These are phyloP conservation scores for Podaxis sp. DNA, from an alignment of 768 basidiomycete species.

Conservation along the genomic window DNA sequence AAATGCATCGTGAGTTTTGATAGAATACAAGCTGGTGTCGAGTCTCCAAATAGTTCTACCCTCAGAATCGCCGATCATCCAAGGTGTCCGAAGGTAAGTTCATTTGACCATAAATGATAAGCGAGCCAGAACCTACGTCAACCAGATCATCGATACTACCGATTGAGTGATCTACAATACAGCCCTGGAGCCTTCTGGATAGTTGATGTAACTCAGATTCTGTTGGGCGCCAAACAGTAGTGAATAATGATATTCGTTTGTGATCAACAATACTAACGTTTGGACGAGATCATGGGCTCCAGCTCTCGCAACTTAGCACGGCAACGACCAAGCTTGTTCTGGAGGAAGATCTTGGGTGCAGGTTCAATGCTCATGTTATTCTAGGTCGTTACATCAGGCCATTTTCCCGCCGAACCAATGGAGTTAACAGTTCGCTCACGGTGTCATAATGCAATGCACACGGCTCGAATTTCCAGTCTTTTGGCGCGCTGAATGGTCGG, in stretches of 20 bases:
- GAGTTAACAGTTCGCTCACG: constrained; percentile 30
- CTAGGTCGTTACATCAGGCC: constrained; percentile 28
- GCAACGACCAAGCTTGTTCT: constrained; percentile 67
- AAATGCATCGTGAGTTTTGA: constrained; percentile 48
- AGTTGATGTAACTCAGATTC: constrained; percentile 48
- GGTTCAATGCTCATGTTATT: constrained; percentile 60
- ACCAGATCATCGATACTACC: constrained; percentile 56
- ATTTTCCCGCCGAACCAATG: neutral
- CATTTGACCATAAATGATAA: neutral
- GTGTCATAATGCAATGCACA: constrained; percentile 73
- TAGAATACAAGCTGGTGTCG: constrained; percentile 56
- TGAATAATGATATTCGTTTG: constrained; percentile 1
- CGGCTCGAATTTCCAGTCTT: constrained; percentile 74
- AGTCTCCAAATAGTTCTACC: constrained; percentile 59
- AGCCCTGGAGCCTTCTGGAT: constrained; percentile 39
- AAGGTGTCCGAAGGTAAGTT: neutral
- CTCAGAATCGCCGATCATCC: neutral
- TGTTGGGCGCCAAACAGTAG: constrained; percentile 3
- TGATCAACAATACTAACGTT: constrained; percentile 41
- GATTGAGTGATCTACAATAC: constrained; percentile 42
- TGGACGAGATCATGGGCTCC: constrained; percentile 48
- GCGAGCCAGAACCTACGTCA: constrained; percentile 37
- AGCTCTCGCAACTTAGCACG: constrained; percentile 63
- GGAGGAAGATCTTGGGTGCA: constrained; percentile 71
- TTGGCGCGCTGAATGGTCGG: constrained; percentile 58